Conservation (phyloP, 306 rosid species). For the Cucumis hystrix region DNA sequence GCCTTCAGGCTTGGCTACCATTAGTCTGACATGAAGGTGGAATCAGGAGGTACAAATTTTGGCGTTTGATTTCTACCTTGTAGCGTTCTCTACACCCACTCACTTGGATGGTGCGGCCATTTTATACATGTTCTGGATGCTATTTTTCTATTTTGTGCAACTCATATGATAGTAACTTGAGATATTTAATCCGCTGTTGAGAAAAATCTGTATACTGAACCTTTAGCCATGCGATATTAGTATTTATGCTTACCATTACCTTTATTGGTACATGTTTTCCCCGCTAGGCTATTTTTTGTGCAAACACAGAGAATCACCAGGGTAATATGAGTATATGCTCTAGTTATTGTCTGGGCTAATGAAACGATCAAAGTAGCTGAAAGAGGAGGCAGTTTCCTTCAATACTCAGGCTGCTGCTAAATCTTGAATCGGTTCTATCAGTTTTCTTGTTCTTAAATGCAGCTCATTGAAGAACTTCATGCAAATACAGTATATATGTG, state of each 20-base stretch:
- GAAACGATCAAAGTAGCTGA: background rate
- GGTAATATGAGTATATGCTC: background rate
- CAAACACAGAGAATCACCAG: background rate
- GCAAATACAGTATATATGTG: background rate
- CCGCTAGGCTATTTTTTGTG: background rate
- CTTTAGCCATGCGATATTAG: background rate
- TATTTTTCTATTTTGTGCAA: background rate
- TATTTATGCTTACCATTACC: too few species aligned
- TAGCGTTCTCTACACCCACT: background rate
- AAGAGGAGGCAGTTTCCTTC: background rate
- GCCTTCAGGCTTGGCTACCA: background rate
- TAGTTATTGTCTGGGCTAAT: background rate
- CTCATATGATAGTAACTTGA: background rate
- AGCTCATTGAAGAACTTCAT: background rate
- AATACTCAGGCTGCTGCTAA: background rate
- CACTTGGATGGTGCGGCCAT: background rate
- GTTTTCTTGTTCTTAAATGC: background rate
- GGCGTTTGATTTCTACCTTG: background rate
- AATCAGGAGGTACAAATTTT: background rate
- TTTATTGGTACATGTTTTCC: background rate
- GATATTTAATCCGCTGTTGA: background rate
- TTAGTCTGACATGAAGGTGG: background rate
- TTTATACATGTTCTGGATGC: background rate
- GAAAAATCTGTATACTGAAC: background rate
- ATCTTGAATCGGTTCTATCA: background rate